Base-by-base conservation (phyloP, 441 rosid genomes). In the Hura crepitans region DNA sequence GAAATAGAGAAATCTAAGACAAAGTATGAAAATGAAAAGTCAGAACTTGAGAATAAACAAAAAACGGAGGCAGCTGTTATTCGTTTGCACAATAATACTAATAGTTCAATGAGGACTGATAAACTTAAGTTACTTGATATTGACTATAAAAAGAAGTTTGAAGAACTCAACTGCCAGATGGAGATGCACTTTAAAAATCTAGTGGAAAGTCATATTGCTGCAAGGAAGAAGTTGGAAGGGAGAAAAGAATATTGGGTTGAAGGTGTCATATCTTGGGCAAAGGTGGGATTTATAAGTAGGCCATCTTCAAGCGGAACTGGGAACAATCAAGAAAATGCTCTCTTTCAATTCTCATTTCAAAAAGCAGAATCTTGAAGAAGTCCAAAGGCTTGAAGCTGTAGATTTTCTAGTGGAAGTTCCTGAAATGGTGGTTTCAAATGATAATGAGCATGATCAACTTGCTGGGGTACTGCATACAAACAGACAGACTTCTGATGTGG, bases 11-110 rank as follows among this genome's bases (percentile, higher is more conserved):
- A 78, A 57, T 67, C 83, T 50, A 58, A 58, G 28, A 75, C 66
- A 47, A 81, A 62, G 68, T 78, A 77, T 31, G 80, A 84, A 57
- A 79, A 79, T 42, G 85, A 81, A 45, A 88, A 81, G 83, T 75
- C 66, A 28, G 37, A 68, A 33, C 83, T 89, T 45, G 94, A 85
- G 78, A 74, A 28, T 17, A 62, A 43, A 37, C 82, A 77, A 62
- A 75, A 30, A 65, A 27, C 81, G 37, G 91, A 89, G 74, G 80
- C 74, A 59, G 85, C 86, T 68, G 76, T 91, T 73, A 80, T 88
- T 73, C 83, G 85, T 72, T 65, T 77, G 45, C 82, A 68, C n/a
- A n/a, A n/a, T n/a, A n/a, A n/a, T 71, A 72, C 73, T 66, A 70
- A 59, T 69, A 68, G 50, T 67, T 71, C 83, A 5, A 65, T 69